Base-by-base conservation (phyloP, 75 land plant genomes). In the Cryptomeria japonica region DNA sequence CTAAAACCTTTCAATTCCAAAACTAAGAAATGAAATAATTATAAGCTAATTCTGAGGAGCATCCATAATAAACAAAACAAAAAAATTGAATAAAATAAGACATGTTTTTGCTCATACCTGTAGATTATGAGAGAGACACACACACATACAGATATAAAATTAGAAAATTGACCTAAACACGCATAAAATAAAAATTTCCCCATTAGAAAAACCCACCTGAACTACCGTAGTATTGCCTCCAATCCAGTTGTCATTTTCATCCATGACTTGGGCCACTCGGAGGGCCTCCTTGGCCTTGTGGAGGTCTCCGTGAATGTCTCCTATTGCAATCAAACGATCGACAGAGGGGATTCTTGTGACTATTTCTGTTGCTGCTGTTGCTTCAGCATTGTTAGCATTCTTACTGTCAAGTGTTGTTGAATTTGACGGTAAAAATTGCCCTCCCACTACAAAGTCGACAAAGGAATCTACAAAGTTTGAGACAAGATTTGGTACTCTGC, bases 221-320 rank as follows among this genome's bases (percentile, higher is more conserved):
- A 97, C 98, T 36, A 96, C 94, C 39, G 93, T 93, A 34, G 99
- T 84, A 22, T 92, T 32, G 36, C 97, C 99, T 32, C 97, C 99
- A 80, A 88, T 87, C 99, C 99, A 98, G 9, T 90, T 89, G 32
- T 90, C 92, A 46, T 91, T 47, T 42, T 84, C 42, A 87, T 97
- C 95, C 87, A 94, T 91, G 70, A 98, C 89, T 15, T 92, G 90
- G 80, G 96, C 97, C 42, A 94, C 89, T 16, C 85, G 80, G 55
- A 98, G 90, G 34, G 99, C 90, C 25, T 91, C 87, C 87, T 90
- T 89, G 53, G 96, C 87, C 89, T 98, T 97, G 28, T 64, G 73
- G 47, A 97, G 86, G 86, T 98, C 99, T 8, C 99, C 99, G 76
- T 98, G 99, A 86, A 98, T 91, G 91, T 98, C 99, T 15, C 99